Conservation (phyloP, 1,139 yeast species). For the Yamadazyma diddensiae region DNA sequence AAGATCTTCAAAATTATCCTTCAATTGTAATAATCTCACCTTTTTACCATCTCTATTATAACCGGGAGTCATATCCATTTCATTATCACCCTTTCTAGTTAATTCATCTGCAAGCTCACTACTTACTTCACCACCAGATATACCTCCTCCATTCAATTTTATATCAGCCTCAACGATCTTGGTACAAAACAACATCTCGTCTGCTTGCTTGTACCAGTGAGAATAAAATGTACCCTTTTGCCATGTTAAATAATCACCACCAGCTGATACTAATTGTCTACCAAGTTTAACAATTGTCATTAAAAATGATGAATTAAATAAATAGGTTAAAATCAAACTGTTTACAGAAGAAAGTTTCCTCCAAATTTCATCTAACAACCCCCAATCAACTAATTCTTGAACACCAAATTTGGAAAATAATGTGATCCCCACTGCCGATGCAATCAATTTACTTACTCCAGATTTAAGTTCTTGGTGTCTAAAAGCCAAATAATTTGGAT, state of each 20-base stretch:
- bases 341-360: constrained; percentile 49
- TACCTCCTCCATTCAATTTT: constrained; percentile 42
- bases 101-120: constrained; percentile 38
- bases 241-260: constrained; percentile 62
- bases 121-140: constrained; percentile 34
- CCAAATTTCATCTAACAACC: constrained; percentile 34
- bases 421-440: constrained; percentile 34
- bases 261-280: constrained; percentile 41
- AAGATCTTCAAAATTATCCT: constrained; percentile 50
- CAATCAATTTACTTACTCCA: constrained; percentile 29
- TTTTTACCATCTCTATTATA: constrained; percentile 37
- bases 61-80: constrained; percentile 32
- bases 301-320: constrained; percentile 59
- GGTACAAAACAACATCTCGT: constrained; percentile 66
- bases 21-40: constrained; percentile 37
- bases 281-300: constrained; percentile 60
- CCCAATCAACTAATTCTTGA: constrained; percentile 34
- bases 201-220: constrained; percentile 65
- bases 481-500: constrained; percentile 41
- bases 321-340: constrained; percentile 61
- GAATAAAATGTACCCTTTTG: constrained; percentile 63
- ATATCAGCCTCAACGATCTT: constrained; percentile 66
- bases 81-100: constrained; percentile 31
- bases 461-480: constrained; percentile 27
- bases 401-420: constrained; percentile 38